These are phyloP conservation scores for Aspergillus olivimuriae DNA, from an alignment of 495 filamentous ascomycete species.

Conservation along the genomic window DNA sequence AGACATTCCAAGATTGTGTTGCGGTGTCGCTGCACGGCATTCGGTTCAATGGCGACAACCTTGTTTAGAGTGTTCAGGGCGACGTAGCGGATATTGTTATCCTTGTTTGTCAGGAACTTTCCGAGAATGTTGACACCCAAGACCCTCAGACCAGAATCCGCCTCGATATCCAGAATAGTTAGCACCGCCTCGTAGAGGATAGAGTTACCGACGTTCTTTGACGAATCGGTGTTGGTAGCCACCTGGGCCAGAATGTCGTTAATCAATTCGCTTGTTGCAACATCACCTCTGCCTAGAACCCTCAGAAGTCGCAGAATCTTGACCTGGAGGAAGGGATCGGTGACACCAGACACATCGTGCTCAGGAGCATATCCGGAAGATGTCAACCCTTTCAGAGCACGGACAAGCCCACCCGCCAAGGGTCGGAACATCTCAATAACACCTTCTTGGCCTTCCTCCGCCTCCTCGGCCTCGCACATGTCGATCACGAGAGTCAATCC, in stretches of 20 bases:
- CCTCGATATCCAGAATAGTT: slow-evolving; percentile 96
- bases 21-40: slow-evolving; percentile 92
- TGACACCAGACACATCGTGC: slow-evolving; percentile 95
- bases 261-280: slow-evolving; percentile 88
- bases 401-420: slow-evolving; percentile 70
- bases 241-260: slow-evolving; percentile 98
- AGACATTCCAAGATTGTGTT: slow-evolving; percentile 97
- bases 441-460: slow-evolving; percentile 75
- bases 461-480: slow-evolving; percentile 89
- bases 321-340: slow-evolving; percentile 97
- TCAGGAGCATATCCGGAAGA: slow-evolving; percentile 96
- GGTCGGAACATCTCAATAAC: slow-evolving; percentile 87
- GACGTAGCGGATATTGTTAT: slow-evolving; percentile 99
- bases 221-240: slow-evolving; percentile 94
- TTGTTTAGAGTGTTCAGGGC: slow-evolving; percentile 96
- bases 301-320: slow-evolving; percentile 85
- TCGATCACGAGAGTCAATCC: slow-evolving; percentile 87
- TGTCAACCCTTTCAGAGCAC: slow-evolving; percentile 81
- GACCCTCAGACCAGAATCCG: slow-evolving; percentile 87
- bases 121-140: slow-evolving; percentile 96
- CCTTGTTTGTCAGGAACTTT: slow-evolving; percentile 94
- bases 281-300: slow-evolving; percentile 80
- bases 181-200: slow-evolving; percentile 97
- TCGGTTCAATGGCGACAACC: slow-evolving; percentile 95
- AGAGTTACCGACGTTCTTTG: slow-evolving; percentile 97